Base-by-base conservation (phyloP, 257 asterid genomes). In the Prunella vulgaris region DNA sequence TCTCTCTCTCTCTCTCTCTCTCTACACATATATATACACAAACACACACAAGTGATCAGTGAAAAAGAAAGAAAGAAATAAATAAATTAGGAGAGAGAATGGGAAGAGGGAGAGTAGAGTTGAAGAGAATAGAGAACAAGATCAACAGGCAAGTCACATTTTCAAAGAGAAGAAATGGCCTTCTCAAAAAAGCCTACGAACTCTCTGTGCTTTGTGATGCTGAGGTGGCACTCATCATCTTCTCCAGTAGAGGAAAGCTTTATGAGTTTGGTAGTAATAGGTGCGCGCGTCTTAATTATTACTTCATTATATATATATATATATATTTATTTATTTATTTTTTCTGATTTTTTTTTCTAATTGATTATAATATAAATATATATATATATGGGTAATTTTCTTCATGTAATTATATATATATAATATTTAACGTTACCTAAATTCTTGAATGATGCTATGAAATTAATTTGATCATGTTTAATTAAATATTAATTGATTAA, bases 71-170 rank as follows among this genome's bases (percentile, higher is more conserved):
- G n/a, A n/a, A n/a, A n/a, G n/a, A n/a, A n/a, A n/a, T n/a, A n/a
- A n/a, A n/a, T n/a, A n/a, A n/a, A 42, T 13, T 12, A 7, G 24
- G 37, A 56, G 40, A 66, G 30, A 68, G 27, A 30, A 92, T 93
- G 98, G 98, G 98, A 58, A 88, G 98, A 81, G 98, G 98, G 5
- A 86, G 96, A 85, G 98, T 93, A 53, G 98, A 90, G 74, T 68
- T 93, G 86, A 88, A 90, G 86, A 88, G 96, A 59, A 93, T 93
- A 52, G 98, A 93, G 73, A 93, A 93, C 92, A 93, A 93, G 75
- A 93, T 93, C 78, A 93, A 93, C 80, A 84, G 98, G 53, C 98
- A 93, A 68, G 98, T 93, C 64, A 93, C 98, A 13, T 93, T 93
- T 74, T 93, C 97, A 0, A 93, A 90, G 88, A 78, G 98, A 63